Evolutionary conservation across 1,139 yeast genomes (phyloP), one percentile per base, ranked within the genome.

Genomic region (Candida neerlandica): DNA sequence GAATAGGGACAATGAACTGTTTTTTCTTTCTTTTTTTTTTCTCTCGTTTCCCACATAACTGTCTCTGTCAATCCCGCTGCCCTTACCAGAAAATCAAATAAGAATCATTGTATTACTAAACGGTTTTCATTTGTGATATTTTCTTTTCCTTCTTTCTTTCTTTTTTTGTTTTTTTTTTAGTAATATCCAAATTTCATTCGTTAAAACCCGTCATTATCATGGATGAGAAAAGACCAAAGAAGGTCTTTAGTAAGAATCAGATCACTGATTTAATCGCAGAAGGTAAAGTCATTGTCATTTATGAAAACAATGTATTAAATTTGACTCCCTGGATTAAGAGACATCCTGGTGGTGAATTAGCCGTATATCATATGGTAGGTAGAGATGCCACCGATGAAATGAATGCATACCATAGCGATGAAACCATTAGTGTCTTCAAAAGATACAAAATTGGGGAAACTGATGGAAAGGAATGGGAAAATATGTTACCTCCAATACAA

Each of bases 271-370:
- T 82, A 47, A 87, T 90, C 40, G 80, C 87, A 1, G 70, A 70
- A 5, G 96, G 96, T 2, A 80, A 85, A 54, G 79, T 83, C 21
- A 78, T 91, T 29, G 89, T 89, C 35, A 85, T 90, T 2, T 86
- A 81, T 62, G 71, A 84, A 41, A 70, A 76, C 47, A 54, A 69
- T 29, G 96, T 86, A 7, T 71, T 91, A 43, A 80, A 84, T 57
- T 71, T 90, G 51, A 84, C 90, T 48, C 57, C 67, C 10, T 90
- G 96, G 97, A 66, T 90, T 34, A 71, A 75, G 23, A 73, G 62
- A 45, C 97, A 90, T 65, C 97, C 97, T 0, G 97, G 97, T 15
- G 97, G 97, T 9, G 94, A 86, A 55, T 86, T 83, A 60, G 92
- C 96, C 0, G 85, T 90, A 12, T 75, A 74, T 56, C 97, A 90